Evolutionary conservation across 139 green algal species (phyloP), one percentile per base, ranked within the genome.

Genomic region (Chlorella vulgaris): DNA sequence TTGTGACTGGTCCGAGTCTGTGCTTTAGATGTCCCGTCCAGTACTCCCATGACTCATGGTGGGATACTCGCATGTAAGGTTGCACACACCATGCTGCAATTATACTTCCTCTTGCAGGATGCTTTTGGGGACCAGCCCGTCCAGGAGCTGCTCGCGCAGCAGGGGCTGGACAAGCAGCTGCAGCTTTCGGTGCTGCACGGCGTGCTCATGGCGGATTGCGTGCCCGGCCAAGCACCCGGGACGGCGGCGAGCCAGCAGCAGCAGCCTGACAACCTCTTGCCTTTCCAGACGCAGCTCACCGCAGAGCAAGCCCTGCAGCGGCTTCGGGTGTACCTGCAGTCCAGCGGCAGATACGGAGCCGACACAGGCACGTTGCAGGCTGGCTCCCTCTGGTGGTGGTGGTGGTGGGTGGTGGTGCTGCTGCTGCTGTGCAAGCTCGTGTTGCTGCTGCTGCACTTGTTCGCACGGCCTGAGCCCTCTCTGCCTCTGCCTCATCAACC

Each of bases 101-200:
- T 36, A 50, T 8, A 7, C n/a, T 26, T 42, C n/a, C 22, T 39
- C 13, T 6, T 79, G 31, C 58, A 81, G 69, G 80, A 60, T 29
- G 53, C 38, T 19, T 76, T 80, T 63, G 79, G 81, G 28, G 81
- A 78, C 22, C 58, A 60, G 31, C 76, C 82, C 2, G 74, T 91
- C 19, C 35, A 61, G 15, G 24, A 76, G 31, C 63, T 89, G 63
- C 74, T 93, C 38, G 70, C 76, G 31, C 28, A 79, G 60, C 35
- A 89, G 75, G 76, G 86, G 43, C 82, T 95, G 33, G 58, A 85
- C 8, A 29, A 29, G 22, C 42, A 83, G 28, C 88, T 96, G 83
- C 87, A 85, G 36, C 79, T 90, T 26, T 60, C 88, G 8, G 77
- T 96, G 31, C 47, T 93, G 80, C 86, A 95, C 81, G 92, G 88